phyloP scores from a whole-genome alignment of 176 grass and related monocot genomes.

The Bromus sterilis region DNA sequence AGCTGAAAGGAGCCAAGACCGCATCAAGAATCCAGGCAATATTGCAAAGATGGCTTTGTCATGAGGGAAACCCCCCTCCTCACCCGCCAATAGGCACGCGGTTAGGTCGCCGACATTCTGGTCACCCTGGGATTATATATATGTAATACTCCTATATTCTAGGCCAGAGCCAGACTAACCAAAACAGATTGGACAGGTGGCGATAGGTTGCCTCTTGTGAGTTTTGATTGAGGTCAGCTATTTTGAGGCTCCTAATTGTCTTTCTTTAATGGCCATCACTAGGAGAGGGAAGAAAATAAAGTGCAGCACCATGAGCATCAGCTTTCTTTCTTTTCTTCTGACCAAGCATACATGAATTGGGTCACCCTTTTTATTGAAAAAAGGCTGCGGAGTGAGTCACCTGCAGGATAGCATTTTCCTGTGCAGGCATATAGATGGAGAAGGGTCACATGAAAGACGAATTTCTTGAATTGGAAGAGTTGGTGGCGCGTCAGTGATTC shows the following conservation, averaged over 20 bases:
- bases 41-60: neutral
- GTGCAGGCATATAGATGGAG: constrained; percentile 1
- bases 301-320: neutral
- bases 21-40: neutral
- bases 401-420: neutral
- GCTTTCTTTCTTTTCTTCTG: constrained; percentile 32
- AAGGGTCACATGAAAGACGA: constrained; percentile 15
- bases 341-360: neutral
- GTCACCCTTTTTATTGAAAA: neutral
- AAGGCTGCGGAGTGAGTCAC: constrained; percentile 32
- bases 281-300: neutral
- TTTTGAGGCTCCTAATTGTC: neutral
- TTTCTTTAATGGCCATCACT: neutral
- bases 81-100: neutral
- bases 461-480: neutral
- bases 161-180: neutral
- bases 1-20: constrained; percentile 9
- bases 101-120: constrained; percentile 18
- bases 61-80: neutral
- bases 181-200: constrained; percentile 4
- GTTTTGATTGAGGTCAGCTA: constrained; percentile 2
- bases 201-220: neutral
- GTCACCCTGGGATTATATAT: neutral
- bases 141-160: neutral
- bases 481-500: constrained; percentile 26